Evolutionary conservation across 768 basidiomycete species (phyloP).

Genomic region (Coprinellus micaceus): DNA sequence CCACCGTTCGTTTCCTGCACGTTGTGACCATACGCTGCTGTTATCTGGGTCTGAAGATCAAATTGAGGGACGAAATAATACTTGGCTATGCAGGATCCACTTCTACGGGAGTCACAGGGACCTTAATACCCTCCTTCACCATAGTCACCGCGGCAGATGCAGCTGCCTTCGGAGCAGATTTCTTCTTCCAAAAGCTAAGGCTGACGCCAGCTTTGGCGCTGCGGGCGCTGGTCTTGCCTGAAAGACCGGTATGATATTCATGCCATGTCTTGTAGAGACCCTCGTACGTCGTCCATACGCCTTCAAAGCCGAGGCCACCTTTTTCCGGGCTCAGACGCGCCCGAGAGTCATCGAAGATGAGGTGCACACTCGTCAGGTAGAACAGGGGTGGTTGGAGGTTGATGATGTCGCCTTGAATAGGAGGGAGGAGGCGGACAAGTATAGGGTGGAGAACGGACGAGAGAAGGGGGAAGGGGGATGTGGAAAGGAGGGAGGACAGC

Average conservation of each 20-base stretch:
- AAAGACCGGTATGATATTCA: constrained; percentile 40
- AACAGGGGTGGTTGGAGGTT: constrained; percentile 61
- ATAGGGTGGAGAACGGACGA: constrained; percentile 6
- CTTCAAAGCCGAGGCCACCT: constrained; percentile 62
- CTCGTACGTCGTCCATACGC: constrained; percentile 55
- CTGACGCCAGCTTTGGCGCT: not conserved
- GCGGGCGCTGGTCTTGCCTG: not conserved
- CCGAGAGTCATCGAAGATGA: constrained; percentile 65
- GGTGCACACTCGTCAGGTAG: constrained; percentile 47
- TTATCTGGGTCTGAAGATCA: too few relatives aligned
- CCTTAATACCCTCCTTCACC: constrained; percentile 5
- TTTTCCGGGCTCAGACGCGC: constrained; percentile 50
- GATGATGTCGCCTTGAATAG: constrained; percentile 45
- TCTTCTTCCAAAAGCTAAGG: too few relatives aligned
- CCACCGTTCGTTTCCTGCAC: too few relatives aligned
- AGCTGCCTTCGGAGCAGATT: not conserved
- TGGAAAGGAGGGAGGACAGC: constrained; percentile 22
- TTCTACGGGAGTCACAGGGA: constrained; percentile 8
- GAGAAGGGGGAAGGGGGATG: constrained; percentile 22
- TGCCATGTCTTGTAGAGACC: constrained; percentile 55
- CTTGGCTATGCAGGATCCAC: not conserved
- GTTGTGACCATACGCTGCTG: too few relatives aligned
- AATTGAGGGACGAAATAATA: too few relatives aligned
- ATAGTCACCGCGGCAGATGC: not conserved
- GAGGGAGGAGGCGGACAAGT: constrained; percentile 39